phyloP scores from a whole-genome alignment of 2,329 filamentous ascomycete genomes.

The Dactylonectria macrodidyma region DNA sequence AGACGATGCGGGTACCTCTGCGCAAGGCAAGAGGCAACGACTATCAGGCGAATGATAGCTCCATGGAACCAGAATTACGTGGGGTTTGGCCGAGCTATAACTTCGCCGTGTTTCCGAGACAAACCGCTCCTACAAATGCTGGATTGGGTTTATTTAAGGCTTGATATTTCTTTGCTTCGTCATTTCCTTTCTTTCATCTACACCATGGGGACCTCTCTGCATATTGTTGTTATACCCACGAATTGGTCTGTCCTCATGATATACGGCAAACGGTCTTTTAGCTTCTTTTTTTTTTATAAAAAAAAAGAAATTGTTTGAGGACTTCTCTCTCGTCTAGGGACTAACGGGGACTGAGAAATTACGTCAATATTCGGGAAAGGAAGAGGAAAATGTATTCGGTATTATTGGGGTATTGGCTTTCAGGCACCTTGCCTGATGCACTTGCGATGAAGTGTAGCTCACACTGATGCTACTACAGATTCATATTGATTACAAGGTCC shows the following conservation, averaged over 20 bases:
- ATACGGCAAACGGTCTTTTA: conserved; percentile 1
- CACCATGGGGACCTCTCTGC: conserved; percentile 9
- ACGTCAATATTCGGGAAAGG: background rate
- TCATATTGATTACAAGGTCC: background rate
- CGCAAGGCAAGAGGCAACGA: conserved; percentile 44
- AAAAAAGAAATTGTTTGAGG: conserved; percentile 3
- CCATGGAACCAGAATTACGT: conserved; percentile 10
- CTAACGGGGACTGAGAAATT: background rate
- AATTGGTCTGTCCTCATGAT: conserved; percentile 30
- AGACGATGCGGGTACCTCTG: conserved; percentile 46
- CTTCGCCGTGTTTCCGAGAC: conserved; percentile 24
- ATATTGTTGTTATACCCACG: conserved; percentile 38
- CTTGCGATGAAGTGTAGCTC: background rate
- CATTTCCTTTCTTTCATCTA: conserved; percentile 4
- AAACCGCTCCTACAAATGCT: conserved; percentile 31
- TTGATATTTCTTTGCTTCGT: conserved; percentile 2
- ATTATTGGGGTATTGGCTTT: background rate
- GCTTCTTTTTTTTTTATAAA: background rate
- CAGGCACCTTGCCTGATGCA: background rate
- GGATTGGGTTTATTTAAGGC: background rate
- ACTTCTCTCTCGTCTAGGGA: background rate
- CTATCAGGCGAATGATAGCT: conserved; percentile 38
- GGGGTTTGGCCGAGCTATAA: conserved; percentile 38
- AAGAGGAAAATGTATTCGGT: background rate
- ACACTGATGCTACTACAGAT: background rate